These are phyloP conservation scores for Cladosporium colombiae DNA, from an alignment of 2,329 filamentous ascomycete species.

Conservation along the genomic window DNA sequence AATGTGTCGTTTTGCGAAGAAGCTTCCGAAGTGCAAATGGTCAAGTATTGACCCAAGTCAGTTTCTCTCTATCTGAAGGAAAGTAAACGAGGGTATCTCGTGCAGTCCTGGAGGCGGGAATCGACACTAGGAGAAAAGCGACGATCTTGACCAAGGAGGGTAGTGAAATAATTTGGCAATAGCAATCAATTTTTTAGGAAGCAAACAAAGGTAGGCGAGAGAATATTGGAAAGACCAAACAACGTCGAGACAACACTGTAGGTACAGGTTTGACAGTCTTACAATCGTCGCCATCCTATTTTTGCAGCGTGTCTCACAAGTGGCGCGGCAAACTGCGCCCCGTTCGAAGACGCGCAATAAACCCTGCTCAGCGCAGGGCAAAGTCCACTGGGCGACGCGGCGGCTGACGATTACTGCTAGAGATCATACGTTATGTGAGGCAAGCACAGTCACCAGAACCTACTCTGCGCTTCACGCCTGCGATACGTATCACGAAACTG, in stretches of 20 bases:
- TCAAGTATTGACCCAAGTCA: background rate
- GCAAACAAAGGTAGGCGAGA: constrained; percentile 1
- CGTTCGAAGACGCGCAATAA: background rate
- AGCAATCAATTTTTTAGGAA: background rate
- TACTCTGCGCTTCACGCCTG: background rate
- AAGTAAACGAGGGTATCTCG: background rate
- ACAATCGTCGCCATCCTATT: constrained; percentile 7
- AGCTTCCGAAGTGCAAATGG: background rate
- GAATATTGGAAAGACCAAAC: background rate
- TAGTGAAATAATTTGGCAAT: background rate
- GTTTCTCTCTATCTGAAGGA: background rate
- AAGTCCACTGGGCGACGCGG: background rate
- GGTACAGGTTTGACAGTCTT: background rate
- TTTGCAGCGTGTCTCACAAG: background rate
- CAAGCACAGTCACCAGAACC: background rate
- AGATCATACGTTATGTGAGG: background rate
- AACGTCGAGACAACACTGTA: background rate
- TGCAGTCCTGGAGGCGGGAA: background rate
- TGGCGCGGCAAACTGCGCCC: background rate
- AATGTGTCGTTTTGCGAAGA: background rate
- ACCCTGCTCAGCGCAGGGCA: background rate
- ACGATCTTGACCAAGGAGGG: background rate
- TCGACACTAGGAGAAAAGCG: constrained; percentile 1
- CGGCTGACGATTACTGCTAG: background rate
- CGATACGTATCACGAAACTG: background rate